Conservation (phyloP, 1,139 yeast species). For the Hyphopichia wangnamkhiaoensis region DNA sequence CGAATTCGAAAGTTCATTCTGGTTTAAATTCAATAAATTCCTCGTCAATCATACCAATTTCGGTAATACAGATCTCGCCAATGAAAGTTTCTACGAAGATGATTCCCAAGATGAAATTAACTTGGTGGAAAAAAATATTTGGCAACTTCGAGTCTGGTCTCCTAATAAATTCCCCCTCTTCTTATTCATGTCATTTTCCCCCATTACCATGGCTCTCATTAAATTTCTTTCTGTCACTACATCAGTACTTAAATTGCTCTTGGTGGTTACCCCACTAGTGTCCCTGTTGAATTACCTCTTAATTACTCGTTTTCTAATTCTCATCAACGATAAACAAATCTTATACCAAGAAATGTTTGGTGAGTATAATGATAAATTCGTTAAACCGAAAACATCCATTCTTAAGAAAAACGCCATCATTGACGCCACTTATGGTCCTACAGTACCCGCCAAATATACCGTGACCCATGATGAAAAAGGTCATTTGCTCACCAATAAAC, state of each 20-base stretch:
- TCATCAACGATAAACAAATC: conserved; percentile 60
- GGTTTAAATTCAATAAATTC: conserved; percentile 10
- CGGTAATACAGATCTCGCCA: conserved; percentile 1
- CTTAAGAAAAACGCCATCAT: conserved; percentile 62
- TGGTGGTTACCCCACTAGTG: conserved; percentile 35
- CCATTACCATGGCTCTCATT: conserved; percentile 45
- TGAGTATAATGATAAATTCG: conserved; percentile 66
- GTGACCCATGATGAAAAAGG: conserved; percentile 25
- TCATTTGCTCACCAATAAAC: conserved; percentile 32
- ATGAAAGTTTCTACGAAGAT: conserved; percentile 15
- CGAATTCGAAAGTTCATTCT: conserved; percentile 14
- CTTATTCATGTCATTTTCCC: conserved; percentile 57
- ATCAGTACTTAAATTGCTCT: conserved; percentile 34
- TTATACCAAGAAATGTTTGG: conserved; percentile 61
- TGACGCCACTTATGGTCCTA: conserved; percentile 56
- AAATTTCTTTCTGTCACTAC: conserved; percentile 33
- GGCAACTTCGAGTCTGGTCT: conserved; percentile 61
- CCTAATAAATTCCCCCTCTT: conserved; percentile 55
- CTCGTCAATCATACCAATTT: conserved; percentile 8
- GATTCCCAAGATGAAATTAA: conserved; percentile 19
- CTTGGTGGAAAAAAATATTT: conserved; percentile 31
- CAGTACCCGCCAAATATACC: conserved; percentile 10
- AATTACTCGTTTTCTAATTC: conserved; percentile 46
- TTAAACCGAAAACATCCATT: conserved; percentile 59
- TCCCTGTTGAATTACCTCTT: conserved; percentile 42